Conservation (phyloP, 2,329 filamentous ascomycete genomes). For the Zymoseptoria brevis region DNA sequence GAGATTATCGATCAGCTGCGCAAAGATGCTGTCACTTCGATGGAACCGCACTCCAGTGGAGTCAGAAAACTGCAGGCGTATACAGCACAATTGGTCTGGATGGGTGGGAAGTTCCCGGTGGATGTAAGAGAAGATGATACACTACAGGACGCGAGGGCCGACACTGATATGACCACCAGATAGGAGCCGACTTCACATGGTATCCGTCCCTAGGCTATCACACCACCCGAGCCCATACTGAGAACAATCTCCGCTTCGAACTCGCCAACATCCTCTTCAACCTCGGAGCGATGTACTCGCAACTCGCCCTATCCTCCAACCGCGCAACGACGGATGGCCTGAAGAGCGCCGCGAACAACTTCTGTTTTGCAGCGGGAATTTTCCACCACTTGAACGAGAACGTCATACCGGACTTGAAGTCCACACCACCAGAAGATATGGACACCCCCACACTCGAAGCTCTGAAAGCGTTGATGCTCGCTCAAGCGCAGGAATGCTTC, state of each 20-base stretch:
- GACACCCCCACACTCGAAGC: constrained; percentile 79
- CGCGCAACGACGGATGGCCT: constrained; percentile 72
- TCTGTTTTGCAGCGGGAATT: constrained; percentile 78
- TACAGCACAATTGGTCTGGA: constrained; percentile 86
- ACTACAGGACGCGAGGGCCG: constrained; percentile 1
- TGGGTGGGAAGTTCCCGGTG: constrained; percentile 90
- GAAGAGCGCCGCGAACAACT: constrained; percentile 82
- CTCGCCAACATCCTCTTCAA: constrained; percentile 91
- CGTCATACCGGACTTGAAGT: constrained; percentile 74
- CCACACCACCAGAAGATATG: constrained; percentile 84
- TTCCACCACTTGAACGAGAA: constrained; percentile 67
- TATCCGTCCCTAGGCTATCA: constrained; percentile 81
- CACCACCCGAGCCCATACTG: constrained; percentile 20
- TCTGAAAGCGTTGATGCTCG: constrained; percentile 73
- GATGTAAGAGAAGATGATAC: constrained; percentile 52
- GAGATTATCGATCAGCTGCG: constrained; percentile 77
- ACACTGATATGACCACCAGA: constrained; percentile 41
- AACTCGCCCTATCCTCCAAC: constrained; percentile 76
- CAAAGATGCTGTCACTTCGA: constrained; percentile 76
- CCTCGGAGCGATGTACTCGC: constrained; percentile 84
- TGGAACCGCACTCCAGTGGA: constrained; percentile 80
- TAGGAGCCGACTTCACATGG: constrained; percentile 94
- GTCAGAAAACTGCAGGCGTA: constrained; percentile 84
- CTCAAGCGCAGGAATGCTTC: constrained; percentile 93
- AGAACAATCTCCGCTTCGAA: constrained; percentile 69